Conservation (phyloP, 306 rosid species). For the Trichosanthes cucumerina region DNA sequence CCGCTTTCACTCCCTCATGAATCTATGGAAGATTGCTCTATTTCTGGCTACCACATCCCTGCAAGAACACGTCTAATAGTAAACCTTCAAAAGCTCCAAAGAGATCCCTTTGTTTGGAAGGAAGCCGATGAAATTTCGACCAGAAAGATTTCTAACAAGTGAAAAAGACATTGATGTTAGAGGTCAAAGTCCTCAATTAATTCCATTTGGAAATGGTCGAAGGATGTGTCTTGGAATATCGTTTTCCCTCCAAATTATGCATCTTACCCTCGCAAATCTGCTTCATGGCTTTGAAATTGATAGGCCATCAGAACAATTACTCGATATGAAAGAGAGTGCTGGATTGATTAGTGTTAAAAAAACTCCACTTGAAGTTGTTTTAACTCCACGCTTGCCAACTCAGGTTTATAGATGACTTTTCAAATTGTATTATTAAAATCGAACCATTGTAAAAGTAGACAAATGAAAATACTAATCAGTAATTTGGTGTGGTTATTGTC, state of each 20-base stretch:
- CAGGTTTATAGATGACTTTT: not conserved
- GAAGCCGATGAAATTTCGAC: conserved; percentile 29
- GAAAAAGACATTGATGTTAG: conserved; percentile 24
- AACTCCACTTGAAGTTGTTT: conserved; percentile 32
- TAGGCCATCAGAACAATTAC: conserved; percentile 16
- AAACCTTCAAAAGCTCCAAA: conserved; percentile 46
- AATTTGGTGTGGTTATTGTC: too few relatives aligned
- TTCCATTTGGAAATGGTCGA: conserved; percentile 51
- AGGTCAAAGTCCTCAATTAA: conserved; percentile 41
- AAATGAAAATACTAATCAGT: too few relatives aligned
- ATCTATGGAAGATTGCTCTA: conserved; percentile 37
- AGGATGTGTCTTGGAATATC: conserved; percentile 43
- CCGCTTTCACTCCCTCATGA: conserved; percentile 48
- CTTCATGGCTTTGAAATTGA: conserved; percentile 43
- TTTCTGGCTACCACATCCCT: conserved; percentile 31
- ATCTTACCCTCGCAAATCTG: conserved; percentile 37
- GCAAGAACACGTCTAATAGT: conserved; percentile 41
- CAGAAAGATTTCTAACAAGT: conserved; percentile 36
- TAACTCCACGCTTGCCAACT: conserved; percentile 33
- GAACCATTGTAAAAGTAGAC: too few relatives aligned
- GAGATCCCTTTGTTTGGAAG: conserved; percentile 43
- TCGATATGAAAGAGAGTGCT: conserved; percentile 43
- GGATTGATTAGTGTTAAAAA: conserved; percentile 51
- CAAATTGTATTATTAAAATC: too few relatives aligned
- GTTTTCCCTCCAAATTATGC: conserved; percentile 42